Conservation (phyloP, 768 basidiomycete species). For the Agaricus blazei region DNA sequence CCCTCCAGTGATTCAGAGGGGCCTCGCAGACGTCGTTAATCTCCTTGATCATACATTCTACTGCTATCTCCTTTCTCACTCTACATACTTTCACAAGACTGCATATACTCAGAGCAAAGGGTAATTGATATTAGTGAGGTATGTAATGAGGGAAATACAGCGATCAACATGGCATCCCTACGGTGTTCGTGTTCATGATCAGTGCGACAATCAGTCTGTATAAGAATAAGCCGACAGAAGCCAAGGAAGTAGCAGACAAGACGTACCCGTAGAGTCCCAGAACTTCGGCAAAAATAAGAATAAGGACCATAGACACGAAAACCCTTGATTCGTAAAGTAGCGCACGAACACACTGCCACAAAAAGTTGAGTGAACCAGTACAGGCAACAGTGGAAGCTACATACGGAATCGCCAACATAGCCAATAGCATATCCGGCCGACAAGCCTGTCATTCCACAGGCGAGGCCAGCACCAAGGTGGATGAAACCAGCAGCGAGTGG, state of each 20-base stretch:
- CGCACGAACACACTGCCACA: conserved; percentile 74
- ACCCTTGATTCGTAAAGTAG: conserved; percentile 88
- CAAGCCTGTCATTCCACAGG: conserved; percentile 87
- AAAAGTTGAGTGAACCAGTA: not conserved
- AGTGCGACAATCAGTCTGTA: conserved; percentile 79
- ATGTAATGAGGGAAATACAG: conserved; percentile 1
- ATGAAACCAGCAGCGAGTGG: conserved; percentile 84
- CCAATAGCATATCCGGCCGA: conserved; percentile 96
- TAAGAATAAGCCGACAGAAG: not conserved
- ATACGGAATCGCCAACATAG: conserved; percentile 86
- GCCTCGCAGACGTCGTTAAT: conserved; percentile 2
- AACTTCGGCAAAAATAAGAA: conserved; percentile 90
- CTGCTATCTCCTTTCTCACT: not conserved
- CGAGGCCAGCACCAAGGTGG: conserved; percentile 88
- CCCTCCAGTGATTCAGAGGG: conserved; percentile 5
- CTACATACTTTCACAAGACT: not conserved
- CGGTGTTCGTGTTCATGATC: conserved; percentile 74
- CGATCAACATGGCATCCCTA: conserved; percentile 3
- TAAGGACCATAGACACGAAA: conserved; percentile 95
- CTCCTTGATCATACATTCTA: not conserved
- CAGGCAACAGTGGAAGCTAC: conserved; percentile 23
- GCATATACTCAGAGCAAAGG: not conserved
- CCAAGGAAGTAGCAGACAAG: not conserved
- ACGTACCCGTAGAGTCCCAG: conserved; percentile 82
- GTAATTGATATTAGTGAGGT: conserved; percentile 3